Evolutionary conservation across 2,329 filamentous ascomycete species (phyloP), one percentile per base, ranked within the genome.

Genomic region (Venturiaceae sp.): DNA sequence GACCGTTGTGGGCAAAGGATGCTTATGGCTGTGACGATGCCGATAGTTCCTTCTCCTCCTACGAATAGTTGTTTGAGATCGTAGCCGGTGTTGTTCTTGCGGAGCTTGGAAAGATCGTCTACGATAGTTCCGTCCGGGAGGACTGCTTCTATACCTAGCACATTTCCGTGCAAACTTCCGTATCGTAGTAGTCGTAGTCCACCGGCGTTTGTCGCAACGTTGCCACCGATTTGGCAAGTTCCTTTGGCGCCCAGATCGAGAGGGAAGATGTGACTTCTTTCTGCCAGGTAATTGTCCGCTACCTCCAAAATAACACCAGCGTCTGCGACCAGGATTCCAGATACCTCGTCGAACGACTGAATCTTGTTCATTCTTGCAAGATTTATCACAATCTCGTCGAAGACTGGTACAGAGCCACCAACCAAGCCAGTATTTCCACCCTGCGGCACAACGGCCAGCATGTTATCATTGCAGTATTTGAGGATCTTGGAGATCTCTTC

Each of bases 81-180:
- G 74, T 97, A 99, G 30, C 94, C 94, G 1, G 94, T 99, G 77
- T 99, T 99, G 80, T 99, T 97, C 80, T 99, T 99, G 64, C 94
- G 85, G 60, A 99, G 79, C 60, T 83, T 92, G 65, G 84, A 87
- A 33, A 99, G 83, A 66, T 96, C 91, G 66, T 97, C 85, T 50
- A 99, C 80, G 64, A 99, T 82, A 6, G 91, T 96, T 57, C 94
- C 94, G 69, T 99, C 90, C 0, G 94, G 90, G 41, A 99, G 79
- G 8, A 99, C 95, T 21, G 88, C 94, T 76, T 99, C 92, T 55
- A 99, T 80, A 28, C 94, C 94, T 16, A 99, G 80, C 1, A 97
- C 90, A 59, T 81, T 96, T 23, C 94, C 94, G 73, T 99, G 94
- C 63, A 99, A 78, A 71, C 90, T 96, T 55, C 94, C 94, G 71